A percentile compares a stretch with the other conserved stretches of the same genome.
Conservation (phyloP, 495 filamentous ascomycete genomes). For the Hypomontagnella submonticulosa region DNA sequence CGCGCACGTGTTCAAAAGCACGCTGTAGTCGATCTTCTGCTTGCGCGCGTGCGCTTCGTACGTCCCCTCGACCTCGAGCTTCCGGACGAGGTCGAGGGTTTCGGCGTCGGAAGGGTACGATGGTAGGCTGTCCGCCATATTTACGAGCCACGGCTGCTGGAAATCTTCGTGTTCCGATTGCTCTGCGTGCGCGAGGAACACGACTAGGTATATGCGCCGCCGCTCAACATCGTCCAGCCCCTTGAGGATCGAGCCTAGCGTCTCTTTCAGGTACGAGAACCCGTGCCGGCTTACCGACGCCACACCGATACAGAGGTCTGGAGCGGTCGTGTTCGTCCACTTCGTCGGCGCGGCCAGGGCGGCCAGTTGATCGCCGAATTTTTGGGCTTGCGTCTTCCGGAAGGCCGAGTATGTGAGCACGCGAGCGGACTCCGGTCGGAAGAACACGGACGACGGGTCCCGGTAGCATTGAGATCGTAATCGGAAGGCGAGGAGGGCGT, state of each 20-base stretch:
- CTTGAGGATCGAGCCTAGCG: constrained; percentile 54
- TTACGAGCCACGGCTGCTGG: constrained; percentile 59
- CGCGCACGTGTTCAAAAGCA: constrained; percentile 59
- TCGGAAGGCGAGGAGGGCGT: constrained; percentile 21
- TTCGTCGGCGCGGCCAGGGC: constrained; percentile 20
- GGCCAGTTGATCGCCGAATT: constrained; percentile 29
- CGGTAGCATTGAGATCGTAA: constrained; percentile 37
- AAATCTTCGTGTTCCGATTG: constrained; percentile 61
- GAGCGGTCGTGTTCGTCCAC: constrained; percentile 27
- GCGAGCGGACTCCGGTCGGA: constrained; percentile 35
- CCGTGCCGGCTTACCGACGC: constrained; percentile 33
- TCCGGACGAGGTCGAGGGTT: constrained; percentile 40
- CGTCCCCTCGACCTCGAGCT: constrained; percentile 44
- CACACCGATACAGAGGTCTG: constrained; percentile 36
- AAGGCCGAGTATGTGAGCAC: constrained; percentile 39
- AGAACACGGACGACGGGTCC: constrained; percentile 39
- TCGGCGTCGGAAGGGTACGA: constrained; percentile 49
- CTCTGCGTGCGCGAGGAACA: constrained; percentile 63
- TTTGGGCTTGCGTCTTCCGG: constrained; percentile 36
- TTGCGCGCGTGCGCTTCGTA: constrained; percentile 50
- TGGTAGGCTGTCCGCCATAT: constrained; percentile 57
- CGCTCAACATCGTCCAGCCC: constrained; percentile 60
- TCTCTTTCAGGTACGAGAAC: constrained; percentile 36
- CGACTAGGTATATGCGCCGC: constrained; percentile 56
- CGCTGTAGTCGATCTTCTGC: constrained; percentile 62